phyloP scores from a whole-genome alignment of 805 yeast genomes.

The Priceomyces haplophilus region DNA sequence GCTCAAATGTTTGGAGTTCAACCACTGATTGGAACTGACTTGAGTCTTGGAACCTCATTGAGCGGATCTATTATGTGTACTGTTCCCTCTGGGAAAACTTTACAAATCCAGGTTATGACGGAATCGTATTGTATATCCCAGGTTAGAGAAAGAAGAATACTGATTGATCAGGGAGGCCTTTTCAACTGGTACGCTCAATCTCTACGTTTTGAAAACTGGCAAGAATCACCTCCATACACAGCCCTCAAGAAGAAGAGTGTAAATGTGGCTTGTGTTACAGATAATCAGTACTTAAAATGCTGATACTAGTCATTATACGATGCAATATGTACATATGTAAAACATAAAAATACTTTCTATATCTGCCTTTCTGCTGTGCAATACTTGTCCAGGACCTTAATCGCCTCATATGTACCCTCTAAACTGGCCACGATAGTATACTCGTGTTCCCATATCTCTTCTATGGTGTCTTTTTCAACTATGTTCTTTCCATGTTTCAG shows the following conservation, averaged over 20 bases:
- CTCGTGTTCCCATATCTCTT: constrained; percentile 66
- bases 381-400: constrained; percentile 80
- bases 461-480: constrained; percentile 57
- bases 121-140: constrained; percentile 7
- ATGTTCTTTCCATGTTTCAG: constrained; percentile 22
- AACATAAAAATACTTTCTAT: constrained; percentile 1
- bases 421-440: constrained; percentile 72
- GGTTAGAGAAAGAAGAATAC: constrained; percentile 8
- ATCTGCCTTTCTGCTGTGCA: constrained; percentile 43
- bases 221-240: constrained; percentile 2
- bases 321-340: constrained; percentile 4
- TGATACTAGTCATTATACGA: neutral
- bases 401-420: constrained; percentile 93
- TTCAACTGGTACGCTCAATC: constrained; percentile 1
- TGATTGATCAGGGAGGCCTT: constrained; percentile 6
- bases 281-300: constrained; percentile 7
- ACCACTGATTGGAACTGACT: constrained; percentile 7
- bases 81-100: constrained; percentile 9
- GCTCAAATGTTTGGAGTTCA: constrained; percentile 8
- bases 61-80: constrained; percentile 12
- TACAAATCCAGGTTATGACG: constrained; percentile 11
- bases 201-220: constrained; percentile 14
- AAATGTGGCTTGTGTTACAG: constrained; percentile 16
- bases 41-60: constrained; percentile 1
- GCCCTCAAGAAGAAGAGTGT: constrained; percentile 7